Percentiles rank a stretch among this genome's conserved stretches.
Conservation (phyloP, 2,329 filamentous ascomycete species). For the Lanzia echinophila region DNA sequence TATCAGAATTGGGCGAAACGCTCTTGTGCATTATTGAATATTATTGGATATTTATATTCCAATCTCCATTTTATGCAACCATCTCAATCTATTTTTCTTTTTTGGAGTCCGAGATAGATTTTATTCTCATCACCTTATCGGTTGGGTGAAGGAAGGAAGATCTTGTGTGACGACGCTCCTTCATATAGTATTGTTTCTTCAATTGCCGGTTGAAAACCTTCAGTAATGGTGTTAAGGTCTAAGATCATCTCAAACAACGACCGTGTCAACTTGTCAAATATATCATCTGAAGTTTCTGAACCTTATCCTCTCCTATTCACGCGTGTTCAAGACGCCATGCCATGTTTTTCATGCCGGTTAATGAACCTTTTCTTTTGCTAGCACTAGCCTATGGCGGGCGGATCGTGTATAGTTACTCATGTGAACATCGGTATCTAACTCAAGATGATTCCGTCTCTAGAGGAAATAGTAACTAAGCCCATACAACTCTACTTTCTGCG, state of each 20-base stretch:
- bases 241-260: slow-evolving; percentile 1
- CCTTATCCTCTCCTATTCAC: not conserved
- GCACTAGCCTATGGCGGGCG: too few species aligned
- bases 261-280: not conserved
- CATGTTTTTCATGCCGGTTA: not conserved
- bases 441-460: not conserved
- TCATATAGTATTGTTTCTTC: not conserved
- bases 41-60: not conserved
- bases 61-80: slow-evolving; percentile 5
- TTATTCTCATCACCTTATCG: slow-evolving; percentile 6
- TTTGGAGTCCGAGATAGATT: too few species aligned
- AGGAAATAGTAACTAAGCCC: slow-evolving; percentile 1
- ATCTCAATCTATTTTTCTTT: too few species aligned
- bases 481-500: not conserved
- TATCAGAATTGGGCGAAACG: slow-evolving; percentile 7
- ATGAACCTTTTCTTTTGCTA: too few species aligned
- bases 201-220: not conserved
- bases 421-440: not conserved
- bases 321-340: not conserved
- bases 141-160: not conserved
- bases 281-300: not conserved
- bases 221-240: not conserved
- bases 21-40: slow-evolving; percentile 4
- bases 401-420: not conserved
- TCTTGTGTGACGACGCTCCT: too few species aligned